Conservation (phyloP, 2,329 filamentous ascomycete species). For the Neopestalotiopsis clavispora region DNA sequence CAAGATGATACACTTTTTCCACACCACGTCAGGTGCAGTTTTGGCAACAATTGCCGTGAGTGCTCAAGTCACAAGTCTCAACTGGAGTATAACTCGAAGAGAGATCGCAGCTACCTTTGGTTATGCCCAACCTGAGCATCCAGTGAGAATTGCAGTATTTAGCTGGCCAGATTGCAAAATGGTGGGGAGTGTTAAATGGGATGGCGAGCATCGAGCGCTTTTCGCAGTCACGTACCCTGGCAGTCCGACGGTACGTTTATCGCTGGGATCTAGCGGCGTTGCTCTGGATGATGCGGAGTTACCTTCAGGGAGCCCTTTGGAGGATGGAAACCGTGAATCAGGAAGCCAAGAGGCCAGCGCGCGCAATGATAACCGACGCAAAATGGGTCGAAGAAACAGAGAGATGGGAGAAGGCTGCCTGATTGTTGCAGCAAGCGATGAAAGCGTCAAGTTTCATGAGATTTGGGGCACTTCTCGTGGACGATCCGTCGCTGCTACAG, state of each 20-base stretch:
- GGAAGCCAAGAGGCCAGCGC: background rate
- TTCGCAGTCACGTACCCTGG: slow-evolving; percentile 86
- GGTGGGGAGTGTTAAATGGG: slow-evolving; percentile 85
- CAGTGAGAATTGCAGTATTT: slow-evolving; percentile 88
- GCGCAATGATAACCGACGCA: background rate
- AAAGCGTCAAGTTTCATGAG: slow-evolving; percentile 94
- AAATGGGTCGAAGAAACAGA: slow-evolving; percentile 20
- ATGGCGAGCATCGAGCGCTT: slow-evolving; percentile 76
- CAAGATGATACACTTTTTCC: slow-evolving; percentile 94
- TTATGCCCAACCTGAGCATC: slow-evolving; percentile 88
- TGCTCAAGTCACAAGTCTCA: slow-evolving; percentile 89
- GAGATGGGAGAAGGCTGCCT: slow-evolving; percentile 74
- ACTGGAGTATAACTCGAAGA: slow-evolving; percentile 84
- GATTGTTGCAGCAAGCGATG: slow-evolving; percentile 89
- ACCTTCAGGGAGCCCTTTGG: slow-evolving; percentile 32
- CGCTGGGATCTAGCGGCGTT: background rate
- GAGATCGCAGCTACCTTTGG: slow-evolving; percentile 96
- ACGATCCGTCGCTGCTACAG: slow-evolving; percentile 55
- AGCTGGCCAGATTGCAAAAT: slow-evolving; percentile 91
- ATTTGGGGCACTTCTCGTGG: slow-evolving; percentile 74
- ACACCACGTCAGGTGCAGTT: slow-evolving; percentile 80
- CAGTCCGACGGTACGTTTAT: slow-evolving; percentile 31
- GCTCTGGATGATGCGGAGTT: slow-evolving; percentile 51
- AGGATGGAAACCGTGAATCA: slow-evolving; percentile 23
- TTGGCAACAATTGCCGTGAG: slow-evolving; percentile 91